Evolutionary conservation across 331 rosid genomes (phyloP).

Genomic region (Stylosanthes scabra): DNA sequence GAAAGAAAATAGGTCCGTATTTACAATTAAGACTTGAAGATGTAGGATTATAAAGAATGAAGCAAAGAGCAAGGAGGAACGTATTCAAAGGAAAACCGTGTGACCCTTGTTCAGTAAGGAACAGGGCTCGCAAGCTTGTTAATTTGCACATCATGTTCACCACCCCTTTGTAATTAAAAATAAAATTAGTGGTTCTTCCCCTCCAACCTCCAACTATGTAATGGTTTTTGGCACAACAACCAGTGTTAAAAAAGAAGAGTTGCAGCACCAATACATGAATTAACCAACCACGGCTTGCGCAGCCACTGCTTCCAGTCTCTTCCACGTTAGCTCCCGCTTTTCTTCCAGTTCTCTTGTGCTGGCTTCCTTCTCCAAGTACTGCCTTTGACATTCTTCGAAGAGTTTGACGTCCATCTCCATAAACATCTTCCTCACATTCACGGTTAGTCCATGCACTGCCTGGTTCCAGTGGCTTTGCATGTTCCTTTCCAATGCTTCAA

Average conservation of each 20-base stretch:
- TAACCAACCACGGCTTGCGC: conserved; percentile 58
- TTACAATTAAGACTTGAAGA: conserved; percentile 41
- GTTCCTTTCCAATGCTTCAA: conserved; percentile 71
- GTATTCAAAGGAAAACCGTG: conserved; percentile 19
- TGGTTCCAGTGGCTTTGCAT: conserved; percentile 70
- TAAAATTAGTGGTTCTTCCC: conserved; percentile 34
- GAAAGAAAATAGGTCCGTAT: conserved; percentile 28
- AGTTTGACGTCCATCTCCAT: conserved; percentile 66
- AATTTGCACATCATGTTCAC: conserved; percentile 32
- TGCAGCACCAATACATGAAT: conserved; percentile 41
- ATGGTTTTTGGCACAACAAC: conserved; percentile 37
- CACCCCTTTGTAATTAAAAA: conserved; percentile 1
- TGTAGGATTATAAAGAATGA: conserved; percentile 31
- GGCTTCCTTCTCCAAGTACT: conserved; percentile 58
- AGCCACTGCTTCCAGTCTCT: conserved; percentile 70
- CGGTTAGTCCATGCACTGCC: conserved; percentile 59
- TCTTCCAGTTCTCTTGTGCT: conserved; percentile 53
- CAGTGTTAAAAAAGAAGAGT: conserved; percentile 34
- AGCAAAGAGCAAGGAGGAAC: conserved; percentile 19
- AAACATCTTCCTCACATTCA: conserved; percentile 63
- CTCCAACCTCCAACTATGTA: background rate
- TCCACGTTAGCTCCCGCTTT: conserved; percentile 66
- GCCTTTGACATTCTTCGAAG: conserved; percentile 61
- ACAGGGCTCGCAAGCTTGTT: conserved; percentile 22
- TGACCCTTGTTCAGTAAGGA: conserved; percentile 16